Base-by-base conservation (phyloP, 345 rosid genomes). In the Euphorbia pulcherrima region DNA sequence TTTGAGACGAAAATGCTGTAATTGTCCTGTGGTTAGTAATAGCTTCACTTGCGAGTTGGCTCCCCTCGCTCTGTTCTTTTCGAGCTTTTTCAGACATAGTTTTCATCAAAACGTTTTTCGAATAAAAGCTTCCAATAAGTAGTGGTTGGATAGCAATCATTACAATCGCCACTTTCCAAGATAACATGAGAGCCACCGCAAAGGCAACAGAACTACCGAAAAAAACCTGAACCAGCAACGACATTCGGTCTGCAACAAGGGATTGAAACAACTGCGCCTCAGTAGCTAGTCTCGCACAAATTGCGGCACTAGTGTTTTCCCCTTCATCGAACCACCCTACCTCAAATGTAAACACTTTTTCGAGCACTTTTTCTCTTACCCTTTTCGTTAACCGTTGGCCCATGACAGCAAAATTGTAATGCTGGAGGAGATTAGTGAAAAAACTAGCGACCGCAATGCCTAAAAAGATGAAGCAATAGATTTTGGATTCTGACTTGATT, bases 251-350 rank as follows among this genome's bases (percentile, higher is more conserved):
- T 1, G 70, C 64, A 9, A 76, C 58, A n/a, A 78, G 72, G 27
- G 72, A 37, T 39, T 77, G 64, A 8, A 78, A 75, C 77, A 64
- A 58, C 10, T 62, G 67, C 5, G 79, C 79, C 4, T 83, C 82
- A 2, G 61, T 75, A 28, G 75, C 77, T 23, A 83, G 65, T 46
- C 84, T 64, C 24, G 80, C 72, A n/a, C 72, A 78, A 0, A 74
- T 16, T 30, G 78, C 75, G 11, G 75, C 79, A 14, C 74, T 71
- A 41, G 60, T 75, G 48, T 83, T 83, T 59, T 75, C 27, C 52
- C 78, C 81, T 56, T 65, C 54, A 74, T 83, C 82, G 29, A 75
- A 83, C 81, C 82, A 78, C 17, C 66, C 82, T 5, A 75, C 44
- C 80, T 80, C 79, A 40, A 82, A 75, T 0, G 76, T 72, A 18